Conservation (phyloP, 2,329 filamentous ascomycete genomes). For the Xylariaceae sp. region DNA sequence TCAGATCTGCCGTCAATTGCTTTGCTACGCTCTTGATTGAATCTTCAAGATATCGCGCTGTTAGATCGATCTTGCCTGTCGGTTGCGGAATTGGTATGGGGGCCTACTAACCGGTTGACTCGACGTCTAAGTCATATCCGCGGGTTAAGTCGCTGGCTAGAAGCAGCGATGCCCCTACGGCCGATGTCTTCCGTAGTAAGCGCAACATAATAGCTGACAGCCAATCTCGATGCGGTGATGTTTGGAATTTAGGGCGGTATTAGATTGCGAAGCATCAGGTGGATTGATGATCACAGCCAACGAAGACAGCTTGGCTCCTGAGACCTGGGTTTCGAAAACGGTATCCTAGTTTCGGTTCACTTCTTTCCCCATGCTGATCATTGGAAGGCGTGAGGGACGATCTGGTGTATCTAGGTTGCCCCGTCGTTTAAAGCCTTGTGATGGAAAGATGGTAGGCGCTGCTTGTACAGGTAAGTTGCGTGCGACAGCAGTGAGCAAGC, state of each 20-base stretch:
- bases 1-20: slow-evolving; percentile 49
- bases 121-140: slow-evolving; percentile 29
- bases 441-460: neutral
- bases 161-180: slow-evolving; percentile 17
- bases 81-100: neutral
- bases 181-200: slow-evolving; percentile 21
- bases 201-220: slow-evolving; percentile 26
- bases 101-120: slow-evolving; percentile 26
- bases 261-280: neutral
- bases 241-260: neutral
- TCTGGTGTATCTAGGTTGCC: slow-evolving; percentile 3
- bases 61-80: slow-evolving; percentile 4
- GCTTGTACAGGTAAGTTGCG: neutral
- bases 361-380: neutral
- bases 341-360: neutral
- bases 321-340: neutral
- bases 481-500: neutral
- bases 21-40: slow-evolving; percentile 48
- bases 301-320: neutral
- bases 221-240: neutral
- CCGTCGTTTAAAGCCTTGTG: neutral
- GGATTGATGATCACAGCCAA: neutral
- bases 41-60: slow-evolving; percentile 35
- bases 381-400: neutral
- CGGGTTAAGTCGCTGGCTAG: slow-evolving; percentile 1